Evolutionary conservation across 73 alveolate species (phyloP).

Genomic region (Effrenium voratum): DNA sequence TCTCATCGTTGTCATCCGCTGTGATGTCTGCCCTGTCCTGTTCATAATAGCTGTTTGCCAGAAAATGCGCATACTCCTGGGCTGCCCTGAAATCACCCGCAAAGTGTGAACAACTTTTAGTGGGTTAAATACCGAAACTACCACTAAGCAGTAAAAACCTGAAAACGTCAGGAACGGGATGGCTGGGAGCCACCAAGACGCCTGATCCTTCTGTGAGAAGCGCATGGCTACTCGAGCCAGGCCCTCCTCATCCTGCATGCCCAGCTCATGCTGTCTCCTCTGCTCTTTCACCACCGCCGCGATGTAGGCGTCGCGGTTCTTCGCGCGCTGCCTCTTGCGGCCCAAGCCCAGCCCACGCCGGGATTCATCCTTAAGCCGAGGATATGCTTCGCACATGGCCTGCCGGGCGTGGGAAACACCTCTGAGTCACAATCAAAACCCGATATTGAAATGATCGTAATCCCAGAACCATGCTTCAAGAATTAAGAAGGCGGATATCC

Average conservation of each 20-base stretch:
- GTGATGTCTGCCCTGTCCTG: constrained; percentile 67
- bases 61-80: constrained; percentile 70
- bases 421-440: too few relatives aligned
- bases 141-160: too few relatives aligned
- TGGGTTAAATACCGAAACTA: too few relatives aligned
- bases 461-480: too few relatives aligned
- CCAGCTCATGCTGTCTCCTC: constrained; percentile 43
- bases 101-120: too few relatives aligned
- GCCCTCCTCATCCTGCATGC: constrained; percentile 39
- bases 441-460: too few relatives aligned
- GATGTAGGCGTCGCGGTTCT: constrained; percentile 82
- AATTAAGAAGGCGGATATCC: too few relatives aligned
- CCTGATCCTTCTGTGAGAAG: constrained; percentile 55
- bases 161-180: too few relatives aligned
- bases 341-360: constrained; percentile 86
- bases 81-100: too few relatives aligned
- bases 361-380: constrained; percentile 70
- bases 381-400: constrained; percentile 63
- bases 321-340: constrained; percentile 65
- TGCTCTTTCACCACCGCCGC: constrained; percentile 69
- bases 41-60: constrained; percentile 60
- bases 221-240: constrained; percentile 73
- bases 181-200: too few relatives aligned
- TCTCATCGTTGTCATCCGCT: neutral
- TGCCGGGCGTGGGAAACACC: too few relatives aligned